phyloP scores from a whole-genome alignment of 768 basidiomycete species.

The Termitomyces sp. region DNA sequence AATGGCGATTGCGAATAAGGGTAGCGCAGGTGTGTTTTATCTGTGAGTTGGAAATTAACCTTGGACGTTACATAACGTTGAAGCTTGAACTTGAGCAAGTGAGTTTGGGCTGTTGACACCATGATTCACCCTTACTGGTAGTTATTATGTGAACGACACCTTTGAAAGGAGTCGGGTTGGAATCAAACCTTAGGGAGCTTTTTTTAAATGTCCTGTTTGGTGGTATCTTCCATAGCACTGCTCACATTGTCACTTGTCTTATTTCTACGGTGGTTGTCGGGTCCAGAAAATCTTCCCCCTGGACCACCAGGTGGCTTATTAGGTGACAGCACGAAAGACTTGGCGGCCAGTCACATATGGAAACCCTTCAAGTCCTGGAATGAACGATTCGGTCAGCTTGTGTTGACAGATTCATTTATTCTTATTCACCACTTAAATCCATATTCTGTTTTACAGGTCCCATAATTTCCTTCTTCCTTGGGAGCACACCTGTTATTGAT shows the following conservation, averaged over 20 bases:
- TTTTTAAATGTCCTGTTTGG: background rate
- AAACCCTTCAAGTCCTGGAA: slow-evolving; percentile 18
- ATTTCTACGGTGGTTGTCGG: background rate
- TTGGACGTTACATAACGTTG: too few species aligned
- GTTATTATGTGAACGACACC: too few species aligned
- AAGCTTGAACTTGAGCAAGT: too few species aligned
- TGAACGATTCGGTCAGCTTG: slow-evolving; percentile 13
- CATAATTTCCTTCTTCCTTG: slow-evolving; percentile 18
- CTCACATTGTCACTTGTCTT: background rate
- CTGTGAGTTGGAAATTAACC: too few species aligned
- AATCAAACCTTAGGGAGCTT: too few species aligned
- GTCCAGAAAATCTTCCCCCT: background rate
- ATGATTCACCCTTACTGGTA: too few species aligned
- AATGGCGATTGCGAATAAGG: too few species aligned
- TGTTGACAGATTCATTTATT: too few species aligned
- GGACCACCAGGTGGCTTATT: slow-evolving; percentile 3
- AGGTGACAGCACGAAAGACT: slow-evolving; percentile 3
- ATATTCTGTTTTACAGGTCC: slow-evolving; percentile 14
- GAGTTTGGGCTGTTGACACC: too few species aligned
- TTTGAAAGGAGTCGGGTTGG: too few species aligned
- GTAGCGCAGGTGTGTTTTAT: too few species aligned
- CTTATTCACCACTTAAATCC: too few species aligned
- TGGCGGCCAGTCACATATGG: slow-evolving; percentile 12
- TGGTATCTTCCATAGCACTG: background rate
- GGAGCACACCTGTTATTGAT: slow-evolving; percentile 20